Conservation (phyloP, 2,329 filamentous ascomycete species). For the Neocatenulostroma microsporum region DNA sequence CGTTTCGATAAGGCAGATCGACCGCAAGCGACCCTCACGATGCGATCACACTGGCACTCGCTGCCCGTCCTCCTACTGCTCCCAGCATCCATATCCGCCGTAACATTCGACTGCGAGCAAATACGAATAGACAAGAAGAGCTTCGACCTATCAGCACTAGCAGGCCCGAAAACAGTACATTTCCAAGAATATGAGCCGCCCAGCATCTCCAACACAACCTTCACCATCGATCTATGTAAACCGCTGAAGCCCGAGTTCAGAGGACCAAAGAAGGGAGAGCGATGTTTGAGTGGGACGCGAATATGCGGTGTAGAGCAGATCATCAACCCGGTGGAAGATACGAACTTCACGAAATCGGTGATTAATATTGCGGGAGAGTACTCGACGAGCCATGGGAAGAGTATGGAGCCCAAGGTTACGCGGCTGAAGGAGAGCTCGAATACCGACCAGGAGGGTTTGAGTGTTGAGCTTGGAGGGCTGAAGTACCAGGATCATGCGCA, state of each 20-base stretch:
- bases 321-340: slow-evolving; percentile 43
- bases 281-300: slow-evolving; percentile 61
- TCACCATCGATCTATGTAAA: slow-evolving; percentile 70
- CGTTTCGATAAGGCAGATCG: too few species aligned
- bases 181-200: slow-evolving; percentile 42
- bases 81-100: slow-evolving; percentile 31
- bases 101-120: slow-evolving; percentile 55
- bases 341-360: slow-evolving; percentile 47
- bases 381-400: slow-evolving; percentile 47
- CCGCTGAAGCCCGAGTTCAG: slow-evolving; percentile 57
- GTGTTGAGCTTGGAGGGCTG: slow-evolving; percentile 58
- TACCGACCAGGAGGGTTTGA: slow-evolving; percentile 61
- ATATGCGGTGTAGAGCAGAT: slow-evolving; percentile 68
- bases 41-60: slow-evolving; percentile 1
- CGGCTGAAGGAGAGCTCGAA: slow-evolving; percentile 60
- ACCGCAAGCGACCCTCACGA: too few species aligned
- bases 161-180: slow-evolving; percentile 62
- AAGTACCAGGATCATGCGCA: slow-evolving; percentile 52
- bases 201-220: slow-evolving; percentile 63
- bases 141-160: slow-evolving; percentile 58
- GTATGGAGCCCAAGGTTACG: slow-evolving; percentile 58
- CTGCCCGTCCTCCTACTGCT: slow-evolving; percentile 14
- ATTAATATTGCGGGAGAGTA: slow-evolving; percentile 71
- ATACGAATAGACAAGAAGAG: slow-evolving; percentile 51
- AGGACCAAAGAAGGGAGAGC: slow-evolving; percentile 47